These are phyloP conservation scores for Lichtheimia ornata DNA, from an alignment of 371 early-diverging fungal species.

Conservation along the genomic window DNA sequence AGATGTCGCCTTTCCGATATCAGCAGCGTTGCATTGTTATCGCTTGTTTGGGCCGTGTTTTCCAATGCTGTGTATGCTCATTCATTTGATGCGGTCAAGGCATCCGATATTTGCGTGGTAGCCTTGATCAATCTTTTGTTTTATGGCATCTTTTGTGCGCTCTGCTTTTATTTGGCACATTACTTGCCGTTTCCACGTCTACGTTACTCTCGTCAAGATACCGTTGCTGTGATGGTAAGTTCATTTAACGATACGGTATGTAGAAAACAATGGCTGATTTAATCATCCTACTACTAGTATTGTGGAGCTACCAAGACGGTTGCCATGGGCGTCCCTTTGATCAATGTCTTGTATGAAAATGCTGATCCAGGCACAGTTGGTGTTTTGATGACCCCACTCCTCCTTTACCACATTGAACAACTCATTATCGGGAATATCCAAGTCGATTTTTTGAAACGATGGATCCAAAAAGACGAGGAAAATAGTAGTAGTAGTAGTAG, in stretches of 20 bases:
- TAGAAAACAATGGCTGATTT: not conserved
- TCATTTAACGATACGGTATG: not conserved
- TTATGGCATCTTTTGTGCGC: conserved; percentile 32
- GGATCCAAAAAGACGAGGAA: conserved; percentile 50
- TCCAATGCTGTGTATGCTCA: conserved; percentile 60
- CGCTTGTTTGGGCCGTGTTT: conserved; percentile 69
- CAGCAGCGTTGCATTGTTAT: conserved; percentile 53
- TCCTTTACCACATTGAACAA: conserved; percentile 70
- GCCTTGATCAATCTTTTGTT: conserved; percentile 44
- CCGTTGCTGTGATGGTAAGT: conserved; percentile 51
- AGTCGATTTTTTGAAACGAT: conserved; percentile 52
- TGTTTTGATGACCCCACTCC: conserved; percentile 57
- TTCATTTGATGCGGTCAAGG: conserved; percentile 42
- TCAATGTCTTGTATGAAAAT: conserved; percentile 63
- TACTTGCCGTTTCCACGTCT: conserved; percentile 36
- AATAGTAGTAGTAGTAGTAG: not conserved
- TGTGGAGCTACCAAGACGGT: conserved; percentile 75
- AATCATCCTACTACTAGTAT: conserved; percentile 11
- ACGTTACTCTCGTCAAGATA: conserved; percentile 40
- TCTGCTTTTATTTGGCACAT: conserved; percentile 30
- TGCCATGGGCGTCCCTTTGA: conserved; percentile 71
- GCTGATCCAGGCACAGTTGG: conserved; percentile 47
- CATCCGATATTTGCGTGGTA: conserved; percentile 52
- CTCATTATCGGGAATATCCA: conserved; percentile 61
- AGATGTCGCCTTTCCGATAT: conserved; percentile 52